Percentiles rank a stretch among this genome's conserved stretches.
Evolutionary conservation across 1,139 yeast genomes (phyloP).

Genomic region (Nadsonia starkeyi-henricii): DNA sequence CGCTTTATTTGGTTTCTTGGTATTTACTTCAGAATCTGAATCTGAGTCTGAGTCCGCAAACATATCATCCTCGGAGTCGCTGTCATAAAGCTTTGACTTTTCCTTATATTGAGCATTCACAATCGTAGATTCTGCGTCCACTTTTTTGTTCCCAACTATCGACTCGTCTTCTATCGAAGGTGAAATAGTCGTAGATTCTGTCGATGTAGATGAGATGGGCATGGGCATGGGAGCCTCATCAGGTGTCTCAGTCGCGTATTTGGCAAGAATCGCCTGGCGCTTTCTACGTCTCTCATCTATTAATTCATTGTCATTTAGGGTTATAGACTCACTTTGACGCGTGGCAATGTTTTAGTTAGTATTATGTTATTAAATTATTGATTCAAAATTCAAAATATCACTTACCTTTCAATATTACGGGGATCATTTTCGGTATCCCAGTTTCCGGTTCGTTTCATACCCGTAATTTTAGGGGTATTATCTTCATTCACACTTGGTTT

Average conservation of each 20-base stretch:
- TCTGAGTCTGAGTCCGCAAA: constrained; percentile 11
- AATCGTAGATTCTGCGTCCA: background rate
- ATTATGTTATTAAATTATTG: too few species aligned
- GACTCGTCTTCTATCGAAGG: background rate
- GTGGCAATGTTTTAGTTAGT: too few species aligned
- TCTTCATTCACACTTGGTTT: background rate
- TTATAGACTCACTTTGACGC: too few species aligned
- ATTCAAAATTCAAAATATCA: too few species aligned
- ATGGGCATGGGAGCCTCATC: background rate
- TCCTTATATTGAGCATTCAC: background rate
- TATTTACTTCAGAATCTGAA: background rate
- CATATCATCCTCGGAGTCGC: constrained; percentile 12
- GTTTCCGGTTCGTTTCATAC: too few species aligned
- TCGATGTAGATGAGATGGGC: background rate
- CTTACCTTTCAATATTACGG: background rate
- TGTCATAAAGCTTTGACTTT: background rate
- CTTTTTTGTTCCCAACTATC: too few species aligned
- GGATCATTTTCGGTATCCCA: background rate
- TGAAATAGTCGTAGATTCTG: background rate
- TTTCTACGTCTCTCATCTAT: background rate
- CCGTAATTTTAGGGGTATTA: background rate
- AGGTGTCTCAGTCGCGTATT: background rate
- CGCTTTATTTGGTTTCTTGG: background rate
- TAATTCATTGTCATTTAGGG: background rate
- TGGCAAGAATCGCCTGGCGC: background rate